phyloP scores from a whole-genome alignment of 2,329 filamentous ascomycete species.

The Exophiala viscosa region DNA sequence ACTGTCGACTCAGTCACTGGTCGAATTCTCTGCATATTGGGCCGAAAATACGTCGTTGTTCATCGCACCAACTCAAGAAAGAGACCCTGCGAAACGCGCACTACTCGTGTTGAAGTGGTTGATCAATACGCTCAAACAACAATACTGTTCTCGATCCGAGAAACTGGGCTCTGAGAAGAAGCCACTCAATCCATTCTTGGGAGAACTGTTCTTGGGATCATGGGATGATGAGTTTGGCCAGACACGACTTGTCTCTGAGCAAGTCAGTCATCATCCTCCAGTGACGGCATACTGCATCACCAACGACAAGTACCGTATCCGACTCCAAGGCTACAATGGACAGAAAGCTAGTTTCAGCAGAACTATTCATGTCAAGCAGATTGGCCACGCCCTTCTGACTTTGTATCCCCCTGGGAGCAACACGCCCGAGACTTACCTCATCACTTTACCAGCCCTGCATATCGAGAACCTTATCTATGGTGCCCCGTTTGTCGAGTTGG shows the following conservation, averaged over 20 bases:
- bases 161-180: conserved; percentile 91
- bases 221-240: conserved; percentile 77
- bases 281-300: conserved; percentile 91
- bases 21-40: conserved; percentile 64
- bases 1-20: conserved; percentile 72
- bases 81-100: conserved; percentile 70
- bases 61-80: conserved; percentile 69
- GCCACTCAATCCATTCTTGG: conserved; percentile 91
- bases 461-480: conserved; percentile 81
- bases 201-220: conserved; percentile 86
- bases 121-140: conserved; percentile 78
- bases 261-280: conserved; percentile 91
- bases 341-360: conserved; percentile 93
- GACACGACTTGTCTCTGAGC: conserved; percentile 85
- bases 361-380: conserved; percentile 92
- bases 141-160: conserved; percentile 72
- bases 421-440: conserved; percentile 69
- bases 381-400: conserved; percentile 81
- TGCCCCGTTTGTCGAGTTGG: conserved; percentile 82
- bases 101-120: conserved; percentile 88
- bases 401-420: conserved; percentile 55
- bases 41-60: conserved; percentile 68
- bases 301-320: conserved; percentile 77
- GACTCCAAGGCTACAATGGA: conserved; percentile 79
- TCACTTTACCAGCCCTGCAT: conserved; percentile 85